Evolutionary conservation across 2,329 filamentous ascomycete genomes (phyloP), one percentile per base, ranked within the genome.

Genomic region (Ilyonectria robusta): DNA sequence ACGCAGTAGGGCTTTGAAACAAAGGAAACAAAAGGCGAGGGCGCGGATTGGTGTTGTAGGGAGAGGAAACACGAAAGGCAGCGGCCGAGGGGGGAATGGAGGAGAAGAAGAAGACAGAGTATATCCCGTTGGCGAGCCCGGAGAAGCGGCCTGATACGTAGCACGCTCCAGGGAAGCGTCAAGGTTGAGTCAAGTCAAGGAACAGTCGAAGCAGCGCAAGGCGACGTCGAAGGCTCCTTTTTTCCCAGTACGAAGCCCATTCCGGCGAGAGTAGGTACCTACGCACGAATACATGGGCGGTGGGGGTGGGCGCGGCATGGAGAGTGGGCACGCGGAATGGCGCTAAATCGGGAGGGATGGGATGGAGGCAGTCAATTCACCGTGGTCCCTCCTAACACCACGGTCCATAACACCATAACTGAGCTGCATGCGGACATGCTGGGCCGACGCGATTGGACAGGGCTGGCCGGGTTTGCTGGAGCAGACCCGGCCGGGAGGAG

Each of bases 31-130:
- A 15, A 33, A 7, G 33, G 4, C 37, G 15, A n/a, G n/a, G 13
- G 50, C 15, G 17, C 6, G 50, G 19, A 33, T 35, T n/a, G n/a
- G 19, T 26, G 50, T 21, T 31, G 17, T 15, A n/a, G 23, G 40
- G 29, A 60, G 58, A 56, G 44, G 50, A 40, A 62, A 47, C 50
- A 56, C n/a, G 23, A 17, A 17, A 42, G 4, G 17, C 40, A n/a
- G 40, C 7, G 13, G 2, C 6, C 13, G 40, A 42, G 6, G 40
- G 40, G 5, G 40, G 8, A 6, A 26, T 26, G 15, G 40, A n/a
- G n/a, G 40, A n/a, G 40, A 40, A 17, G 40, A 40, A 17, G 37
- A 40, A 15, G 37, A 40, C 37, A 10, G 37, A 42, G 40, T 19
- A 42, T 42, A 42, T 42, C 40, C 15, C 17, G 15, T 42, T 42